Base-by-base conservation (phyloP, 352 stramenopile species). In the Phytophthora multivora region DNA sequence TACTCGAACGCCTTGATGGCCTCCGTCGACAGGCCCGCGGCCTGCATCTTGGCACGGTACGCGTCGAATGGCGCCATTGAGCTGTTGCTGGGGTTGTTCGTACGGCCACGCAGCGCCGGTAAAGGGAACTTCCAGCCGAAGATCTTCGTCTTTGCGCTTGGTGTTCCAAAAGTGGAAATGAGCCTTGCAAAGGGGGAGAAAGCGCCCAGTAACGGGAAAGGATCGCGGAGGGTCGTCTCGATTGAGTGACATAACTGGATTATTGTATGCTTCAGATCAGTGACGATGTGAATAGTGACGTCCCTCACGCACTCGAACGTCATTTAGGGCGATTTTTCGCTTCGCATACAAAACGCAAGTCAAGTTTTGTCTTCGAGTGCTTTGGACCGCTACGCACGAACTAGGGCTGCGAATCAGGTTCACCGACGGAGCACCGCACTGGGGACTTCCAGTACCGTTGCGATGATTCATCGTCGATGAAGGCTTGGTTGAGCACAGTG, bases 1-100 rank as follows among this genome's bases (percentile, higher is more conserved):
- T 93, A 98, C 85, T 99, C 94, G 65, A 99, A 99, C 45, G 97
- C 95, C 66, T 97, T 96, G 79, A 99, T 98, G 57, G 96, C 96
- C 16, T 97, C 97, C 33, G 93, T 80, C 58, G 92, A 97, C 57
- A 99, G 90, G 42, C 96, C 95, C 19, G 97, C 97, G 30, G 84
- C 84, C 70, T 96, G 79, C 97, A 99, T 99, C 88, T 99, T 99
- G 67, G 86, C 73, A 82, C 98, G 83, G 75, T 90, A 96, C 15
- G 76, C 80, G 53, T 81, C 77, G 61, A 93, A 97, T 47, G 75
- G 56, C 7, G 75, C 53, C 82, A 91, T 91, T 40, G 50, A 58
- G 43, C 23, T 69, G 45, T 47, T 72, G 53, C 48, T 70, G 54
- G 60, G 49, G 66, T 59, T 64, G 61, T 66, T 66, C 35, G 47